Conservation (phyloP, 116 monocot species). For the Trichopus zeylanicus region DNA sequence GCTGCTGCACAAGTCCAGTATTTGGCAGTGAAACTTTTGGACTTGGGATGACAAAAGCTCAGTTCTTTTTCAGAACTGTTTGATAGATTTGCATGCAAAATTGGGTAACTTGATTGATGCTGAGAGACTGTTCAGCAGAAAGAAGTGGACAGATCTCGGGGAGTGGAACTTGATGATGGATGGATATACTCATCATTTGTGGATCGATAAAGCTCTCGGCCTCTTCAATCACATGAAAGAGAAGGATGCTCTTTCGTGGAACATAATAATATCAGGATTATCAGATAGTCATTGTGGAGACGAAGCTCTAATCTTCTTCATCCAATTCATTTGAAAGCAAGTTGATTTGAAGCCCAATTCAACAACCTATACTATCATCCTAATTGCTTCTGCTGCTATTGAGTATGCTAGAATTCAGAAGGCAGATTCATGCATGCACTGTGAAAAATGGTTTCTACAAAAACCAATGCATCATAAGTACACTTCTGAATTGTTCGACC, state of each 20-base stretch:
- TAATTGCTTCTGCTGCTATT: conserved; percentile 22
- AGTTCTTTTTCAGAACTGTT: conserved; percentile 20
- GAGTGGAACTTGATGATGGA: conserved; percentile 44
- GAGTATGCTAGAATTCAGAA: conserved; percentile 18
- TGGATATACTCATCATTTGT: conserved; percentile 23
- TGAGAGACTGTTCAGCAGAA: conserved; percentile 18
- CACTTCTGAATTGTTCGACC: too few species aligned
- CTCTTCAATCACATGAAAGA: conserved; percentile 19
- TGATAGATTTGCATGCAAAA: conserved; percentile 39
- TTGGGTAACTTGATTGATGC: conserved; percentile 30
- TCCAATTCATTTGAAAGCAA: conserved; percentile 8
- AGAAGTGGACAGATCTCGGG: conserved; percentile 28
- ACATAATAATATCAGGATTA: conserved; percentile 32
- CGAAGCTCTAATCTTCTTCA: conserved; percentile 26
- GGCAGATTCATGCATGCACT: conserved; percentile 17
- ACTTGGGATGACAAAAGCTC: conserved; percentile 2
- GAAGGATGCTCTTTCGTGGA: conserved; percentile 42
- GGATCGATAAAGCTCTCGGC: conserved; percentile 26
- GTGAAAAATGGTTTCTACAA: conserved; percentile 32
- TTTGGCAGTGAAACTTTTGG: conserved; percentile 22
- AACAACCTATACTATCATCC: conserved; percentile 20
- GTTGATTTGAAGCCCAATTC: conserved; percentile 16
- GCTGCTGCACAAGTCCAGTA: conserved; percentile 21
- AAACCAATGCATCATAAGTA: too few species aligned
- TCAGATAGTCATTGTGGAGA: conserved; percentile 17